These are phyloP conservation scores for Cotoneaster glaucophyllus DNA, from an alignment of 306 rosid species.

Conservation along the genomic window DNA sequence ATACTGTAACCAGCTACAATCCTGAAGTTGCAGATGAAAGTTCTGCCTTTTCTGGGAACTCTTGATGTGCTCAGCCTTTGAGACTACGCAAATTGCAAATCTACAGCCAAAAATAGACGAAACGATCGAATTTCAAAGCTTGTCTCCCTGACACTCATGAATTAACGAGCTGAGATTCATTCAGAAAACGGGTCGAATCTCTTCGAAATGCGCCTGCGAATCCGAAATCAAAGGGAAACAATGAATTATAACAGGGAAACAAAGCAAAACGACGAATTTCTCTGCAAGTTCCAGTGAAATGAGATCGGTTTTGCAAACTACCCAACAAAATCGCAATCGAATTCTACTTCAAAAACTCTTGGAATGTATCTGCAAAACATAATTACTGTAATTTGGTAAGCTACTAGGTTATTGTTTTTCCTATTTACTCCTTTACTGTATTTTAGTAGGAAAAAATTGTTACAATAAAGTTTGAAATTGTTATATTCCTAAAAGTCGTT, in stretches of 20 bases:
- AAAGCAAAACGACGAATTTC: constrained; percentile 16
- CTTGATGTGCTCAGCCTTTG: not conserved
- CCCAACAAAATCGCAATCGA: constrained; percentile 1
- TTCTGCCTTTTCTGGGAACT: constrained; percentile 10
- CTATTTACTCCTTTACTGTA: no score
- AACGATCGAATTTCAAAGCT: constrained; percentile 31
- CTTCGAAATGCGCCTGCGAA: constrained; percentile 37
- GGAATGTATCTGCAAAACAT: constrained; percentile 24
- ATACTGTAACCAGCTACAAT: constrained; percentile 1
- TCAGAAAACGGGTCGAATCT: constrained; percentile 14
- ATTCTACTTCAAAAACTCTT: constrained; percentile 11
- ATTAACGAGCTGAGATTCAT: constrained; percentile 21
- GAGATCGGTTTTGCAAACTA: constrained; percentile 17
- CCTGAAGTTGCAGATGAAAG: constrained; percentile 1
- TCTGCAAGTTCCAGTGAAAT: constrained; percentile 17
- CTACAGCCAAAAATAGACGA: constrained; percentile 21
- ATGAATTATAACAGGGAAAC: constrained; percentile 1
- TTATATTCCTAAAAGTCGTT: not conserved
- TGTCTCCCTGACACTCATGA: constrained; percentile 20
- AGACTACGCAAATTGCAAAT: constrained; percentile 34
- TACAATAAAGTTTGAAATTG: no score
- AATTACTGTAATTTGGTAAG: not conserved
- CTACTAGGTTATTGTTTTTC: no score
- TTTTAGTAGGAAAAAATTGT: no score
- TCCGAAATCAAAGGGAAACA: constrained; percentile 1